Conservation (phyloP, 371 early-diverging fungal species). For the Capillidium rhysosporum region DNA sequence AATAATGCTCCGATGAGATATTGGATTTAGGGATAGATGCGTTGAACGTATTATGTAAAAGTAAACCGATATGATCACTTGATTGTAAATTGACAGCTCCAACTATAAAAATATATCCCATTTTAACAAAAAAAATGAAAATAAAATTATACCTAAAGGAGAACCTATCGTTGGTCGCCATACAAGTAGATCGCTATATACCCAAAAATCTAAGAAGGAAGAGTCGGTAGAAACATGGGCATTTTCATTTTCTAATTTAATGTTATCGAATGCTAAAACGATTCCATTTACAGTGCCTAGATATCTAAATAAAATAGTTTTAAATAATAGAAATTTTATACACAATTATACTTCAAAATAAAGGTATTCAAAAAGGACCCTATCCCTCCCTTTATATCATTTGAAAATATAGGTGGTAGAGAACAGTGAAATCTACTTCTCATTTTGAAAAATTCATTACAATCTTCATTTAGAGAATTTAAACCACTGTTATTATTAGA, state of each 20-base stretch:
- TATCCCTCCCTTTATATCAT: slow-evolving; percentile 45
- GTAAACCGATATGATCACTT: slow-evolving; percentile 82
- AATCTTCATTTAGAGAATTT: too few species aligned
- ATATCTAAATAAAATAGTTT: slow-evolving; percentile 22
- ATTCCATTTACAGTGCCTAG: slow-evolving; percentile 75
- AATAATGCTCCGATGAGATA: slow-evolving; percentile 52
- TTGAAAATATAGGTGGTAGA: slow-evolving; percentile 49
- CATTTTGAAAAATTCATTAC: neutral
- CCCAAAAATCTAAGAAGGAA: slow-evolving; percentile 60
- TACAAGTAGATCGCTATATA: slow-evolving; percentile 44
- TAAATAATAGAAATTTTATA: neutral
- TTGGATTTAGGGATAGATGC: slow-evolving; percentile 73
- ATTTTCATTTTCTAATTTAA: slow-evolving; percentile 27
- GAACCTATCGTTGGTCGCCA: slow-evolving; percentile 65
- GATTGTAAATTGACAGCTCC: slow-evolving; percentile 85
- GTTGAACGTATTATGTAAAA: slow-evolving; percentile 84
- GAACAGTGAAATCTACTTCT: neutral
- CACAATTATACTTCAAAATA: slow-evolving; percentile 45
- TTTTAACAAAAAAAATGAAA: neutral
- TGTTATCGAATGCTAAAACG: slow-evolving; percentile 55
- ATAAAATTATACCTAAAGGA: slow-evolving; percentile 26
- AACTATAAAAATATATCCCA: slow-evolving; percentile 16
- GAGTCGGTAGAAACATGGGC: slow-evolving; percentile 64
- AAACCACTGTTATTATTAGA: too few species aligned
- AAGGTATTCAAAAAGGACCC: slow-evolving; percentile 61